Base-by-base conservation (phyloP, 371 early-diverging fungal genomes). In the Mucor saturninus region DNA sequence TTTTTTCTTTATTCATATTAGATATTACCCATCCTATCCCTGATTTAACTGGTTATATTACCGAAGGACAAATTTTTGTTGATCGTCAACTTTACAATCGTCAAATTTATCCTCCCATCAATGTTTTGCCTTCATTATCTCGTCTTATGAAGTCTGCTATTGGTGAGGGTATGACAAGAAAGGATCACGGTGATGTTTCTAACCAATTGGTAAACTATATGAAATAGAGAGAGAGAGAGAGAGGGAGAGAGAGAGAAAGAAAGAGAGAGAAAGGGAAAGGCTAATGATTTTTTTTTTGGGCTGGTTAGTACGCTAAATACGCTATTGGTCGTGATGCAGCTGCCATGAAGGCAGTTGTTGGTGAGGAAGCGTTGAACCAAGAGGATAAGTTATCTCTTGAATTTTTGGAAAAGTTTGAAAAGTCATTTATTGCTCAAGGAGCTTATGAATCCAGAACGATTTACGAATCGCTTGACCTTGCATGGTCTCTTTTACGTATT, bases 11-110 rank as follows among this genome's bases (percentile, higher is more conserved):
- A 21, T 21, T 21, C 21, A 21, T 21, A n/a, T 21, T 70, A 93
- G 97, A 99, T 87, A 99, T 99, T 69, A 99, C 99, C 42, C 99
- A 99, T 78, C 99, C 99, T 59, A 99, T 99, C 78, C 99, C 99
- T n/a, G 99, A 99, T 89, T 89, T 99, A 77, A 99, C 99, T 42
- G 99, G 99, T 54, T 99, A 99, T 81, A 99, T 99, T 82, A 99
- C 99, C 35, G 99, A 99, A 83, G 99, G 99, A 35, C 99, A 99
- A 83, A 98, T 99, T 74, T 99, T 97, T 79, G 91, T 99, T 57
- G 99, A 99, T 84, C 94, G 99, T 74, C 97, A 98, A 80, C 86
- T 99, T 62, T 88, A 99, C 83, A 99, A 99, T 86, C 95, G 99
- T 69, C 99, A 99, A 80, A 98, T 99, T 73, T 99, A 99, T 86